Percentiles rank a stretch among this genome's conserved stretches.
phyloP scores from a whole-genome alignment of 228 moss, liverwort and hornwort genomes.

The Sphagnum fallax region DNA sequence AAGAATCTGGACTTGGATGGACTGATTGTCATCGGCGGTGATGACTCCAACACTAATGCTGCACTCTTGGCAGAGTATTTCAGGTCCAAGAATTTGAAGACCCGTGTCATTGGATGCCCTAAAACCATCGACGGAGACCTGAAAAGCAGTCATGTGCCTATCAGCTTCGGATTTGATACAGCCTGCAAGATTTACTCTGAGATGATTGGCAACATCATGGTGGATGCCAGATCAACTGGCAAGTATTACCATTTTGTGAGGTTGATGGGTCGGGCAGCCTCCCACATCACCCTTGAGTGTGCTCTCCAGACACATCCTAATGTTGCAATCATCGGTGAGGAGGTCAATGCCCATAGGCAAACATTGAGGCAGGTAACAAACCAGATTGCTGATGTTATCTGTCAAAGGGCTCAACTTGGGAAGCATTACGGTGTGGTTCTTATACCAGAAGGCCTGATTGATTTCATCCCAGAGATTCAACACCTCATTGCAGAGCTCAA shows the following conservation, averaged over 20 bases:
- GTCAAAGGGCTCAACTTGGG: constrained; percentile 51
- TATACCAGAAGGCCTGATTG: constrained; percentile 88
- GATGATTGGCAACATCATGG: constrained; percentile 94
- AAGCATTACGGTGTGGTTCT: constrained; percentile 81
- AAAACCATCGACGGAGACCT: constrained; percentile 83
- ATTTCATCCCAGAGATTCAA: constrained; percentile 89
- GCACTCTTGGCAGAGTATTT: constrained; percentile 70
- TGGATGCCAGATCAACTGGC: constrained; percentile 85
- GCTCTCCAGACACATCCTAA: constrained; percentile 93
- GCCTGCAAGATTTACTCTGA: constrained; percentile 87
- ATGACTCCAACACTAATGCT: constrained; percentile 90
- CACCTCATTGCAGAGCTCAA: constrained; percentile 74
- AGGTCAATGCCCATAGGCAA: constrained; percentile 49
- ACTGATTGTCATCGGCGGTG: constrained; percentile 76
- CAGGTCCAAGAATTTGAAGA: constrained; percentile 40
- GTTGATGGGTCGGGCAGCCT: constrained; percentile 90
- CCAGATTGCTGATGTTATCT: constrained; percentile 71
- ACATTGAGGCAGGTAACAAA: constrained; percentile 78
- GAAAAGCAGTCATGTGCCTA: constrained; percentile 72
- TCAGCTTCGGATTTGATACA: constrained; percentile 87
- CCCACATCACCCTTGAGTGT: constrained; percentile 87
- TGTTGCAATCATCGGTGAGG: constrained; percentile 82
- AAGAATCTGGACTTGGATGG: constrained; percentile 48
- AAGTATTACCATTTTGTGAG: constrained; percentile 97
- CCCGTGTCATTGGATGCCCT: constrained; percentile 64